Base-by-base conservation (phyloP, 2,329 filamentous ascomycete genomes). In the Aspergillus sergii region DNA sequence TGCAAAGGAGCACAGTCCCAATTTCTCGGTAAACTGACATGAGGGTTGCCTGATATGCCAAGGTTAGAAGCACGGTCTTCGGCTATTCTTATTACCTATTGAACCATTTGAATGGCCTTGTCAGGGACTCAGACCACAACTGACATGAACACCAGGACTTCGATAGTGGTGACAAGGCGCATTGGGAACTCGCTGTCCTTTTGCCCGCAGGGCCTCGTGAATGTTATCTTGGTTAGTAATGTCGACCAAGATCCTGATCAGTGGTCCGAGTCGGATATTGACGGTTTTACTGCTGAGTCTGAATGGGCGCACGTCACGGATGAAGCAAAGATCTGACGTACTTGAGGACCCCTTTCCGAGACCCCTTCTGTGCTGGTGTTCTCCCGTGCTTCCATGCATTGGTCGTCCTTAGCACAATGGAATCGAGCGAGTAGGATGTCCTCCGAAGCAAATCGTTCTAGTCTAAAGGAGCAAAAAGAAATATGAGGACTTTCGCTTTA, bases 371-470 rank as follows among this genome's bases (percentile, higher is more conserved):
- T 55, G 32, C 48, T 53, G 57, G 48, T 62, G 61, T 74, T 74
- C 72, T 74, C 64, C 71, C 71, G 66, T 59, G 57, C 67, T 75
- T 74, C 72, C 62, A 71, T 74, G 71, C 69, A 73, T 72, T 57
- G 54, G 39, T 48, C 21, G 53, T 28, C 34, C 28, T 57, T 51
- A 39, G 53, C 34, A 51, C 19, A 36, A 45, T 39, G 11, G 19
- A 50, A 60, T 55, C 48, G 48, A 41, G 26, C 58, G 36, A 60
- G 58, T 43, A 60, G 36, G 58, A 28, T 54, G 50, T 26, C 54
- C 36, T 41, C 50, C 48, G 50, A 28, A 51, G 14, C 19, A 10
- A 34, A 11, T 32, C 16, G 28, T 11, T 51, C 16, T 30, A 51
- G 36, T 41, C 23, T 32, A 46, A 9, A 41, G 26, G 54, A 41